These are phyloP conservation scores for Venturia pyrina DNA, from an alignment of 2,329 filamentous ascomycete genomes.

Conservation along the genomic window DNA sequence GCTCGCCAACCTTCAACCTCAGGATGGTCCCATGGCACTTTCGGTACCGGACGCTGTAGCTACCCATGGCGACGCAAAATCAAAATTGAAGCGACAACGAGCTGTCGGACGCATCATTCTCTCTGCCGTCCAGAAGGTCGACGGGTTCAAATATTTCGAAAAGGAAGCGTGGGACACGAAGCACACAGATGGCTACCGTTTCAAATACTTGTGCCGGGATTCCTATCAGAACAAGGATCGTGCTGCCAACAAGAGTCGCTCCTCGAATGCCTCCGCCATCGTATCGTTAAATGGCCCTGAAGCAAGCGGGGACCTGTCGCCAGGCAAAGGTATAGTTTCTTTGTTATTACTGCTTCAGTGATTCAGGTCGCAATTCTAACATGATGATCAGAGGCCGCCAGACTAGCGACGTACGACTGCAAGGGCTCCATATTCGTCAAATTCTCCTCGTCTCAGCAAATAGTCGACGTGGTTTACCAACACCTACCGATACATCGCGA, in stretches of 20 bases:
- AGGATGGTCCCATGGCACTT: background rate
- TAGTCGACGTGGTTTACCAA: conserved; percentile 26
- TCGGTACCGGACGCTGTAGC: conserved; percentile 13
- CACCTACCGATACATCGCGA: conserved; percentile 25
- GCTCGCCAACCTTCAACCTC: background rate
- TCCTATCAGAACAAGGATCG: conserved; percentile 24
- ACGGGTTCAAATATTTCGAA: conserved; percentile 26
- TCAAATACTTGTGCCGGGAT: conserved; percentile 26
- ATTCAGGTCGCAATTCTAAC: background rate
- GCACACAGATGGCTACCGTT: conserved; percentile 21
- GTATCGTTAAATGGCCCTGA: conserved; percentile 6
- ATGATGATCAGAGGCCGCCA: background rate
- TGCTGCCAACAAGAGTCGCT: conserved; percentile 18
- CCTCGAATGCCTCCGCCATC: conserved; percentile 11
- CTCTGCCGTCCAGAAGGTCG: conserved; percentile 21
- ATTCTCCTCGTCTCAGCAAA: conserved; percentile 25
- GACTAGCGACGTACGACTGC: conserved; percentile 22
- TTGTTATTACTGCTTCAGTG: background rate
- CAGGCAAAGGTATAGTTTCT: background rate
- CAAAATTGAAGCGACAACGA: conserved; percentile 12
- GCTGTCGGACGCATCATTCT: conserved; percentile 18
- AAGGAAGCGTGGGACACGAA: conserved; percentile 22
- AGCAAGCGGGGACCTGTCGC: conserved; percentile 1
- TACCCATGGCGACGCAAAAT: conserved; percentile 13
- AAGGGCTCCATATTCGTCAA: conserved; percentile 25